Evolutionary conservation across 192 early-diverging fungal species (phyloP), one percentile per base, ranked within the genome.

Genomic region (Coemansia sp.): DNA sequence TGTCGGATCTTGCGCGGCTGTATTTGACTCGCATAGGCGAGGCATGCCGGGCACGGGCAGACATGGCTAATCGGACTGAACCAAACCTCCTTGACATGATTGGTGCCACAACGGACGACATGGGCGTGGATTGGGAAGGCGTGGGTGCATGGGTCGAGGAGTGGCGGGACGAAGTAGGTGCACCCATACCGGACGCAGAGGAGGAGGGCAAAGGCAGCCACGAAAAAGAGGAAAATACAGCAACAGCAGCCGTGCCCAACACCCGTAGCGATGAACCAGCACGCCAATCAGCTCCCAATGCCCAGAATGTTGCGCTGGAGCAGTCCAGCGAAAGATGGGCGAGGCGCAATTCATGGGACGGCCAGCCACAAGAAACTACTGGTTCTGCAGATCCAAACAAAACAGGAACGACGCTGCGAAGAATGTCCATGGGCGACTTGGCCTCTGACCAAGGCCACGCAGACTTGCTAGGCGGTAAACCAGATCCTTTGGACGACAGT

Each of bases 1-100:
- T 74, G 4, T 56, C 64, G 5, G 64, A 74, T 43, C 28, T 63
- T 38, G 64, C 64, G 14, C 64, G 71, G 37, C 26, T 67, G 30
- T 74, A 74, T 30, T 10, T 74, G 50, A 26, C 60, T 59, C 64
- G 71, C 13, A 53, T 74, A 20, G 71, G 71, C 13, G 71, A 74
- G 33, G 59, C 71, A 11, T 67, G 64, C 19, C 53, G 56, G 27
- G 55, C 71, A 27, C 71, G 55, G 22, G 60, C 71, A 8, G 71
- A 74, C 24, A 25, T 74, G 36, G 71, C 71, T 5, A 55, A 45
- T 10, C 54, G 71, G 15, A 55, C 60, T 10, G 58, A 74, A 15
- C 71, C 71, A 9, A 74, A 64, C 19, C 27, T 67, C 3, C 53
- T 34, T 19, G 71, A 74, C 20, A 34, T 74, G 11, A 19, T 55